A percentile compares a stretch with the other conserved stretches of the same genome.
phyloP scores from a whole-genome alignment of 1,284 basidiomycete species.

The Fomitopsis betulina region DNA sequence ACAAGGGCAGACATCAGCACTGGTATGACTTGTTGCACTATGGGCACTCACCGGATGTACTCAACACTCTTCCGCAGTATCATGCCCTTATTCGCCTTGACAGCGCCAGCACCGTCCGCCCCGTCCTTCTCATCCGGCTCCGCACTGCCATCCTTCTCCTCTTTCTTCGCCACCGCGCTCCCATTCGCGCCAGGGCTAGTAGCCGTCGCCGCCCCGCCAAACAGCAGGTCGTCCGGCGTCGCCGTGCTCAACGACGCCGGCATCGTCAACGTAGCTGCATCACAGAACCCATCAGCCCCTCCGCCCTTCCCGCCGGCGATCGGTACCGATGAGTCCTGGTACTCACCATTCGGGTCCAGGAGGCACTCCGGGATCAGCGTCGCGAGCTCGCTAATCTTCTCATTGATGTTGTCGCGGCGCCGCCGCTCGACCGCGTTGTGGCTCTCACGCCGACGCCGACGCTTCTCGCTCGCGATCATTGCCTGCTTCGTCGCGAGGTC shows the following conservation, averaged over 20 bases:
- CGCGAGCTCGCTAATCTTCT: constrained; percentile 87
- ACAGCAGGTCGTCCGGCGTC: constrained; percentile 28
- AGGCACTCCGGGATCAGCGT: constrained; percentile 83
- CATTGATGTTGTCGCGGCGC: constrained; percentile 89
- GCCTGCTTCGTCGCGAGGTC: constrained; percentile 41
- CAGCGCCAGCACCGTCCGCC: constrained; percentile 24
- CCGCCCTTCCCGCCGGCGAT: neutral
- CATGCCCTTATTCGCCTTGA: constrained; percentile 90
- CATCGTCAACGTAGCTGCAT: constrained; percentile 24
- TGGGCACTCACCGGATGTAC: constrained; percentile 61
- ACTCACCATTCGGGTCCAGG: constrained; percentile 54
- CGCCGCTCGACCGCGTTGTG: constrained; percentile 91
- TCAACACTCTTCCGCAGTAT: constrained; percentile 85
- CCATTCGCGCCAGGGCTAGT: constrained; percentile 14
- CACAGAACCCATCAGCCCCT: neutral
- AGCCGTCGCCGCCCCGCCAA: constrained; percentile 15
- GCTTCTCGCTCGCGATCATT: constrained; percentile 66
- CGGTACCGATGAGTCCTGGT: neutral
- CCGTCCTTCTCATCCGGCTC: constrained; percentile 20
- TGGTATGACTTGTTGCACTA: neutral
- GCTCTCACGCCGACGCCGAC: constrained; percentile 73
- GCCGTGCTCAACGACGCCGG: constrained; percentile 25
- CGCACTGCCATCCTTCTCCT: constrained; percentile 18
- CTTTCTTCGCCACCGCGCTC: constrained; percentile 19
- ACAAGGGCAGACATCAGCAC: neutral